Base-by-base conservation (phyloP, 192 early-diverging fungal species). In the Jimgerdemannia flammicorona region DNA sequence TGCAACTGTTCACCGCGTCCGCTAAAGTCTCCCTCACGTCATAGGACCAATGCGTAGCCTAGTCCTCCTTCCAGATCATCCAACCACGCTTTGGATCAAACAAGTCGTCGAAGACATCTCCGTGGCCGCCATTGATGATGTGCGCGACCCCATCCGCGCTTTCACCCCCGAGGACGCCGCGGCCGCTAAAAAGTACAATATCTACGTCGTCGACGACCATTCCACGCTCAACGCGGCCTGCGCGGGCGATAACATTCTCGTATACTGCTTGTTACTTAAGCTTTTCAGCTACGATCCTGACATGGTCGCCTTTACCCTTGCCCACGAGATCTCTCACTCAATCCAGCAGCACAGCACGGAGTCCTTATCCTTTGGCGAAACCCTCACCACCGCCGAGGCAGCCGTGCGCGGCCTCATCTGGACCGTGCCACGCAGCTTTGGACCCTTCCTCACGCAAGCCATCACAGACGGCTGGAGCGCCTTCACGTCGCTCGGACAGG, bases 141-240 rank as follows among this genome's bases (percentile, higher is more conserved):
- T 79, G n/a, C 72, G 78, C 3, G 66, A 43, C 3, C 78, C 81
- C 44, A 78, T 83, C 4, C 75, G 81, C 20, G 8, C 14, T 14
- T 59, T 59, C 14, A 3, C 44, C 3, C 75, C 74, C 44, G 63
- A 66, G 4, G 18, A 9, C 19, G 41, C 19, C 29, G 6, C 49
- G 0, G 8, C 8, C 14, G 49, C 49, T 10, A 41, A 73, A 4
- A 40, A 72, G 14, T 83, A 77, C 44, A 72, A 77, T 11, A 76
- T 79, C 14, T 66, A 79, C 70, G 54, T 83, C 7, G 74, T 83
- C n/a, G 71, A 71, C 4, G 81, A 83, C 42, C 64, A 67, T 4
- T 76, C 43, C 8, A 77, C 81, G 40, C 44, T 79, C 10, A 83
- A 83, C 73, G 81, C 81, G 14, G 76, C 77, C 71, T 83, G 81